Percentiles rank a stretch among this genome's conserved stretches.
phyloP scores from a whole-genome alignment of 139 green algal species.

The Haematococcus lacustris region DNA sequence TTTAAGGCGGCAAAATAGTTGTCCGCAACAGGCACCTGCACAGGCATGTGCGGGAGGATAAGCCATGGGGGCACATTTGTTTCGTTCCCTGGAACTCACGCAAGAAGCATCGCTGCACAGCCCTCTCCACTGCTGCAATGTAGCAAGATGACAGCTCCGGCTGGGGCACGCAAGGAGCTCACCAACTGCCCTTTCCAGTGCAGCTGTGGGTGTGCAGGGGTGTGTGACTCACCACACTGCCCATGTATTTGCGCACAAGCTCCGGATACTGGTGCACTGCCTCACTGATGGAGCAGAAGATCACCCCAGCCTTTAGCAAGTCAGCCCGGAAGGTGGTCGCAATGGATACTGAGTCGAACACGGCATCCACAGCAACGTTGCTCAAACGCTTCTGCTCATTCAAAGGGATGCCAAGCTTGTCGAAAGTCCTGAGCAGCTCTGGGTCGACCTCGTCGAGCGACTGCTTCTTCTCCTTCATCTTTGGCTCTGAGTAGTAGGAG shows the following conservation, averaged over 20 bases:
- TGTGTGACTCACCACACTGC: conserved; percentile 81
- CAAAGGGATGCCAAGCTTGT: conserved; percentile 96
- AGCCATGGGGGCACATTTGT: too few species aligned
- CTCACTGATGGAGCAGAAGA: conserved; percentile 96
- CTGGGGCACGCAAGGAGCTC: too few species aligned
- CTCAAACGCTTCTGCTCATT: conserved; percentile 95
- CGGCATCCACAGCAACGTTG: conserved; percentile 96
- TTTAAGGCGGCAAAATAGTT: conserved; percentile 99
- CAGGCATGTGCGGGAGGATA: not conserved
- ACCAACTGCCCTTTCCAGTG: too few species aligned
- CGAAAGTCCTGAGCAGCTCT: conserved; percentile 92
- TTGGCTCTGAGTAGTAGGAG: conserved; percentile 95
- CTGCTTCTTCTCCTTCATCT: conserved; percentile 76
- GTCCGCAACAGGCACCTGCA: conserved; percentile 83
- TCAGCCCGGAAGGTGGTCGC: conserved; percentile 96
- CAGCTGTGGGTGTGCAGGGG: too few species aligned
- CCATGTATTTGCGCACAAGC: conserved; percentile 86
- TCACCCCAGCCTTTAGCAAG: conserved; percentile 86
- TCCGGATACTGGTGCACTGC: conserved; percentile 94
- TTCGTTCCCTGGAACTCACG: too few species aligned
- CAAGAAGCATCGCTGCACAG: too few species aligned
- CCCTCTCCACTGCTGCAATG: too few species aligned
- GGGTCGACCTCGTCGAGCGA: conserved; percentile 93
- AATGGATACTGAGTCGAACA: conserved; percentile 98
- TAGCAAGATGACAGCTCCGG: too few species aligned